Percentiles rank a stretch among this genome's conserved stretches.
Conservation (phyloP, 345 rosid species). For the Acer negundo region DNA sequence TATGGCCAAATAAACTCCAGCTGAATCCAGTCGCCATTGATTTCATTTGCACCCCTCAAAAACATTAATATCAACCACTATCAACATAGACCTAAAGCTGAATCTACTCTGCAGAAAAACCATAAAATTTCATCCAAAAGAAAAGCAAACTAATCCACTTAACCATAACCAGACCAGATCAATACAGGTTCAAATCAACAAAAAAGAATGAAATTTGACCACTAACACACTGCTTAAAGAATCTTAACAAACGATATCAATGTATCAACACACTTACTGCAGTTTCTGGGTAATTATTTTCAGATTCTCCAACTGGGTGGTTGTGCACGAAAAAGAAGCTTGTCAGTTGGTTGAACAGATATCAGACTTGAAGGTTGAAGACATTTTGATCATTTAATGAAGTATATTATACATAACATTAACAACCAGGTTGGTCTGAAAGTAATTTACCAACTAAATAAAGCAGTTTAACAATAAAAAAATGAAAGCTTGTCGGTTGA, state of each 20-base stretch:
- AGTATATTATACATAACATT: no score
- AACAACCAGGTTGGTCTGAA: no score
- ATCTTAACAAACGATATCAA: conserved; percentile 9
- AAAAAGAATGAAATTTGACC: neutral
- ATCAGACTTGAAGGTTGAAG: neutral
- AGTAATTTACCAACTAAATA: no score
- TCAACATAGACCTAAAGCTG: neutral
- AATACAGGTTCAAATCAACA: neutral
- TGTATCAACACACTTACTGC: neutral
- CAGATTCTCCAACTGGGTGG: conserved; percentile 14
- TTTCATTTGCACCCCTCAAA: neutral
- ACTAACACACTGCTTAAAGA: neutral
- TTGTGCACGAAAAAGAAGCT: neutral
- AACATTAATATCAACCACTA: neutral
- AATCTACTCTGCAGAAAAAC: neutral
- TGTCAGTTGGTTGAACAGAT: conserved; percentile 8
- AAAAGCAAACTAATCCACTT: neutral
- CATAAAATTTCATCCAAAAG: neutral
- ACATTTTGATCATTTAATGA: no score
- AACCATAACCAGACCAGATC: conserved; percentile 7
- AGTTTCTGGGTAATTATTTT: conserved; percentile 10
- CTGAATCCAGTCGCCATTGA: conserved; percentile 28
- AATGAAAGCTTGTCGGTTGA: no score
- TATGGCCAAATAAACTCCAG: conserved; percentile 27
- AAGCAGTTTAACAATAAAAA: no score